Percentiles rank a stretch among this genome's conserved stretches.
These are phyloP conservation scores for Fusarium sp. DNA, from an alignment of 2,329 filamentous ascomycete species.

Conservation along the genomic window DNA sequence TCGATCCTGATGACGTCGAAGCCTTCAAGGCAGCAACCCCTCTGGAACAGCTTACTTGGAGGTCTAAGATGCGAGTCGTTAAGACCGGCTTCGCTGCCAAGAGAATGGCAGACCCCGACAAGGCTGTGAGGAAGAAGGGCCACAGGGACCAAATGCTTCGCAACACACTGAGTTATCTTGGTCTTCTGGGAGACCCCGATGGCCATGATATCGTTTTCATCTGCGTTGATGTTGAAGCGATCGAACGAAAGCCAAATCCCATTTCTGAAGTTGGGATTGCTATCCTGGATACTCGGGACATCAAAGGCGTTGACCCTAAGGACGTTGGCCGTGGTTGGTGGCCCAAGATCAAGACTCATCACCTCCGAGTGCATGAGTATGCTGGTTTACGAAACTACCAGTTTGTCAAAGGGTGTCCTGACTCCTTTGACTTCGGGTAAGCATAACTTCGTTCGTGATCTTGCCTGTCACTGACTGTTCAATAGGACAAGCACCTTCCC, in stretches of 20 bases:
- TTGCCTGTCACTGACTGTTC: constrained; percentile 7
- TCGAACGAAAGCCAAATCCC: constrained; percentile 71
- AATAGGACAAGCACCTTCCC: constrained; percentile 58
- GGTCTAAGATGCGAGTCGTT: constrained; percentile 36
- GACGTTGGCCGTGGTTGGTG: constrained; percentile 74
- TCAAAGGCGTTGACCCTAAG: constrained; percentile 69
- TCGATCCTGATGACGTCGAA: constrained; percentile 49
- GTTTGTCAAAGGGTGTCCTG: constrained; percentile 79
- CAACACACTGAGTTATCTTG: constrained; percentile 76
- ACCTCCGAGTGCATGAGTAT: constrained; percentile 81
- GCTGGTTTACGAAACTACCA: constrained; percentile 71
- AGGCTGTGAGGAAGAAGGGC: constrained; percentile 62
- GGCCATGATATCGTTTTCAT: constrained; percentile 68
- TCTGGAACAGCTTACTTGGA: constrained; percentile 32
- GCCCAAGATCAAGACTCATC: constrained; percentile 72
- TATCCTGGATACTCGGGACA: constrained; percentile 75
- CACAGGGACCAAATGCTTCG: constrained; percentile 66
- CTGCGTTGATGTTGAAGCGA: constrained; percentile 84
- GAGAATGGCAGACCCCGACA: constrained; percentile 54
- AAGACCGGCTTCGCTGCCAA: constrained; percentile 35
- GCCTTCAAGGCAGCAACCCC: constrained; percentile 44
- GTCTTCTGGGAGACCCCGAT: constrained; percentile 56
- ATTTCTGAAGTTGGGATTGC: constrained; percentile 91
- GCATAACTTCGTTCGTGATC: constrained; percentile 34
- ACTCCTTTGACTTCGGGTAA: constrained; percentile 80